A percentile compares a stretch with the other conserved stretches of the same genome.
Evolutionary conservation across 768 basidiomycete species (phyloP).

Genomic region (Trichaptum fuscoviolaceum): DNA sequence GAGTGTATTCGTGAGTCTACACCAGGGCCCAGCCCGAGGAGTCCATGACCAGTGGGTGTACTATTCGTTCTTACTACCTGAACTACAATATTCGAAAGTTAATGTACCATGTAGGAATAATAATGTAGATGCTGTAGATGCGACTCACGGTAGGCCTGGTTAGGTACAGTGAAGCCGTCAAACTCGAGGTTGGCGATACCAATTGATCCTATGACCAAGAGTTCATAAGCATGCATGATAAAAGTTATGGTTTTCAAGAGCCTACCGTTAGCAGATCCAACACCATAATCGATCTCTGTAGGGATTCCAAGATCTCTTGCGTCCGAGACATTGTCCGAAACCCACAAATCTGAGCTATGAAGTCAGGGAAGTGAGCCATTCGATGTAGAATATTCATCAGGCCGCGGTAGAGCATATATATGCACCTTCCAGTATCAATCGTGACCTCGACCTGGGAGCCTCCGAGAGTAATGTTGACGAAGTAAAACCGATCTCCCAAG

Average conservation of each 20-base stretch:
- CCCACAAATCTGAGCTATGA: constrained; percentile 19
- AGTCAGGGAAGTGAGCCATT: not conserved
- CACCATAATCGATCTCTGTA: constrained; percentile 17
- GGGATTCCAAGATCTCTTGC: constrained; percentile 13
- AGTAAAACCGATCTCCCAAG: constrained; percentile 13
- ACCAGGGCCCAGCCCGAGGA: constrained; percentile 22
- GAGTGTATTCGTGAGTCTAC: constrained; percentile 15
- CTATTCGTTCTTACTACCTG: not conserved
- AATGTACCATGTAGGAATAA: too few relatives aligned
- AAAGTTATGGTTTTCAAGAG: not conserved
- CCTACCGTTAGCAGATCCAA: constrained; percentile 11
- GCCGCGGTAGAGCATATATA: not conserved
- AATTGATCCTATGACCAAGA: constrained; percentile 16
- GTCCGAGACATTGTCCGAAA: constrained; percentile 15
- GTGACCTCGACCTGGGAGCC: constrained; percentile 15
- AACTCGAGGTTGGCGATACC: constrained; percentile 15
- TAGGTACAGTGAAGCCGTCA: constrained; percentile 15
- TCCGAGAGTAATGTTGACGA: constrained; percentile 18
- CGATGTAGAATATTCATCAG: not conserved
- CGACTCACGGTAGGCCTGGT: constrained; percentile 18
- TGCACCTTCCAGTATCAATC: constrained; percentile 24
- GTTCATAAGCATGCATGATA: not conserved
- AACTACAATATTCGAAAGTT: not conserved
- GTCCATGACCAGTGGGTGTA: constrained; percentile 11
- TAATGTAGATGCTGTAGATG: constrained; percentile 7